Conservation (phyloP, 192 early-diverging fungal species). For the Coemansia sp. region DNA sequence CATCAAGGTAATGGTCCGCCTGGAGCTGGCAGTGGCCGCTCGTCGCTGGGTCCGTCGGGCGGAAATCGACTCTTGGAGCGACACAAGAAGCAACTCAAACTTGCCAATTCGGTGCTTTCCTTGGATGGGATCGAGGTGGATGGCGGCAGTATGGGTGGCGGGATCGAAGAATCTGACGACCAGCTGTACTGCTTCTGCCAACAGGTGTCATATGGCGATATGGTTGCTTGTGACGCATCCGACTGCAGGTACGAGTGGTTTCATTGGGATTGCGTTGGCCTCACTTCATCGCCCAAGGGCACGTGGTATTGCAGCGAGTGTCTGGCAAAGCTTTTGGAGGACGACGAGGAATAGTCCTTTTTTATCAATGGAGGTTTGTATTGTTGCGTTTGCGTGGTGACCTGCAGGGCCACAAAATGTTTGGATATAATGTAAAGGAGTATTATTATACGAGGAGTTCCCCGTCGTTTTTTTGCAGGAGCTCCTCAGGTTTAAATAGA, state of each 20-base stretch:
- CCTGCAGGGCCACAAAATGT: no score
- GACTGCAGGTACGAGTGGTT: constrained; percentile 60
- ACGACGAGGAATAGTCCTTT: constrained; percentile 22
- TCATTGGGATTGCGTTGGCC: constrained; percentile 60
- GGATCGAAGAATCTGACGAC: constrained; percentile 56
- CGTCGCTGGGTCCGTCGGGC: not conserved
- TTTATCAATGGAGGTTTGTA: constrained; percentile 1
- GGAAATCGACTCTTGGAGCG: constrained; percentile 10
- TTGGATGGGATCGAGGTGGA: constrained; percentile 48
- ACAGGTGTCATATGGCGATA: constrained; percentile 58
- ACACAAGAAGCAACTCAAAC: constrained; percentile 47
- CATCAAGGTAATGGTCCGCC: not conserved
- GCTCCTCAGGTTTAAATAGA: no score
- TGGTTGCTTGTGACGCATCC: constrained; percentile 56
- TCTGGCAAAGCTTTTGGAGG: constrained; percentile 40
- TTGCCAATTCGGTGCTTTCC: constrained; percentile 38
- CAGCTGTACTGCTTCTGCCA: constrained; percentile 58
- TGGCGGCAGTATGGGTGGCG: constrained; percentile 13
- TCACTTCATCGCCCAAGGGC: constrained; percentile 55
- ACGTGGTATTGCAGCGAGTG: constrained; percentile 59
- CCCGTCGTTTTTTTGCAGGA: no score
- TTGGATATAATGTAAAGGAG: no score
- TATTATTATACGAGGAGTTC: no score
- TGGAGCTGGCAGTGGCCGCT: not conserved
- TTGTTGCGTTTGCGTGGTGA: no score